These are phyloP conservation scores for Sabuloglossum arenarium DNA, from an alignment of 495 filamentous ascomycete species.

Conservation along the genomic window DNA sequence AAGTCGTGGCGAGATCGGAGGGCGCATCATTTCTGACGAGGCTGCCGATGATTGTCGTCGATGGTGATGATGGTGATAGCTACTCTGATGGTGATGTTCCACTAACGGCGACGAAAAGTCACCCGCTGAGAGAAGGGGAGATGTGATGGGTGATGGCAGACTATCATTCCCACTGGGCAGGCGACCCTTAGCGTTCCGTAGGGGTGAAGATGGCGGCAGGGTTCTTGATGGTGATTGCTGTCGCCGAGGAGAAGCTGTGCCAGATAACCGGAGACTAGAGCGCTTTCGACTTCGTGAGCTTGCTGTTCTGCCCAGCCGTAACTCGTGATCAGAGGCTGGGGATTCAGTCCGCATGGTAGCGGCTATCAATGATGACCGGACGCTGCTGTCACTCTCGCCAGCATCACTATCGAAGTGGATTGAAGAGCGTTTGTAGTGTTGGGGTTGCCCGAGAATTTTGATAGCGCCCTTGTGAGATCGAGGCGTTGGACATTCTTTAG, in stretches of 20 bases:
- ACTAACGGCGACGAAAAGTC: constrained; percentile 61
- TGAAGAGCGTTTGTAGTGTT: constrained; percentile 44
- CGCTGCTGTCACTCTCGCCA: constrained; percentile 68
- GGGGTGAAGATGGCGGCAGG: constrained; percentile 61
- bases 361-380: constrained; percentile 53
- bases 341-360: constrained; percentile 61
- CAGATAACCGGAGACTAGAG: constrained; percentile 59
- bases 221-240: constrained; percentile 67
- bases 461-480: constrained; percentile 59
- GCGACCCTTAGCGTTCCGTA: constrained; percentile 71
- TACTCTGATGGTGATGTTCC: constrained; percentile 16
- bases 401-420: constrained; percentile 60
- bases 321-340: constrained; percentile 64
- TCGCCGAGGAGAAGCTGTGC: constrained; percentile 50
- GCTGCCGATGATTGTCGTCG: constrained; percentile 82
- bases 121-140: constrained; percentile 59
- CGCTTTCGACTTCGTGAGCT: constrained; percentile 62
- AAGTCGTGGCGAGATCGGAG: constrained; percentile 64
- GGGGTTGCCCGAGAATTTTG: constrained; percentile 38
- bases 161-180: constrained; percentile 52
- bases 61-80: constrained; percentile 45
- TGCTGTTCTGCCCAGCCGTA: constrained; percentile 33
- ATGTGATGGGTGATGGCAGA: constrained; percentile 68
- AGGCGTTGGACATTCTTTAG: constrained; percentile 77
- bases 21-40: constrained; percentile 38